Conservation (phyloP, 2,329 filamentous ascomycete genomes). For the Ceratocystis ficicola region DNA sequence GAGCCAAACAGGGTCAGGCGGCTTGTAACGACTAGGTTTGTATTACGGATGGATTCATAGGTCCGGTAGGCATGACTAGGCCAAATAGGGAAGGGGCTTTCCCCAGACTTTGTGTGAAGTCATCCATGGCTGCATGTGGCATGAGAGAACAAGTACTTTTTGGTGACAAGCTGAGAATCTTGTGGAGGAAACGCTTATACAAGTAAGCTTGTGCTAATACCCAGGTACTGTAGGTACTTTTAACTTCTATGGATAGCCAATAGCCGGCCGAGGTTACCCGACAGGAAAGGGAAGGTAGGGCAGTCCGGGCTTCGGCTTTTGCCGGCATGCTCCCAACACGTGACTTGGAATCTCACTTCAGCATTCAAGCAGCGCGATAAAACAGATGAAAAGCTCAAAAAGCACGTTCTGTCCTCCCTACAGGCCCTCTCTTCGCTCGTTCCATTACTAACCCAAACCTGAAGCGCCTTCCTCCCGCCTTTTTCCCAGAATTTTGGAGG, state of each 20-base stretch:
- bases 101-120: not conserved
- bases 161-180: not conserved
- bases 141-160: slow-evolving; percentile 5
- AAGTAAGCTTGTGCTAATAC: not conserved
- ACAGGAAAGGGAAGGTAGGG: not conserved
- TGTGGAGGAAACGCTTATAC: not conserved
- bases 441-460: not conserved
- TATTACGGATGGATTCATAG: not conserved
- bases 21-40: too few species aligned
- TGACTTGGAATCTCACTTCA: not conserved
- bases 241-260: slow-evolving; percentile 6
- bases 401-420: not conserved
- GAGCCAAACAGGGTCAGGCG: too few species aligned
- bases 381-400: not conserved
- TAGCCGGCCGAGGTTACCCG: slow-evolving; percentile 20
- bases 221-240: not conserved
- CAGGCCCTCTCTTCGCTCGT: not conserved
- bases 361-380: not conserved
- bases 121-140: not conserved
- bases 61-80: not conserved
- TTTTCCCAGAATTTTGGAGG: slow-evolving; percentile 4
- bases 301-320: not conserved
- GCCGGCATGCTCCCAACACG: not conserved
- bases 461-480: not conserved
- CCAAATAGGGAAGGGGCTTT: not conserved